A percentile compares a stretch with the other conserved stretches of the same genome.
Conservation (phyloP, 805 yeast genomes). For the Kodamaea sagamina region DNA sequence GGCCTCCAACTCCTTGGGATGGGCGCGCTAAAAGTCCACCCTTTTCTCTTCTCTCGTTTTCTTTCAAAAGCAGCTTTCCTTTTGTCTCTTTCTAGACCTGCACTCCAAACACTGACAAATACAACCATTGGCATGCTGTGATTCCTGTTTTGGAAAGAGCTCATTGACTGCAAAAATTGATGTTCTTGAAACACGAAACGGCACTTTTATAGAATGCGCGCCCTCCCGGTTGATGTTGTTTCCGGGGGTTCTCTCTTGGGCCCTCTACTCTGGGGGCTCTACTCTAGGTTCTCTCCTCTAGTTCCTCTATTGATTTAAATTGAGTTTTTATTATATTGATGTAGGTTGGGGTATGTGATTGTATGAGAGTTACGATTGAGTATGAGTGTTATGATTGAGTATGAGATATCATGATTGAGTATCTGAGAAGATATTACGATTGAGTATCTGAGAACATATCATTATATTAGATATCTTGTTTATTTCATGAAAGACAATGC, state of each 20-base stretch:
- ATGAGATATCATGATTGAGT: no score
- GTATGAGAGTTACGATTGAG: no score
- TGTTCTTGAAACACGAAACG: constrained; percentile 11
- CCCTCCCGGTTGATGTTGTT: not conserved
- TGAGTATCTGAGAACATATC: no score
- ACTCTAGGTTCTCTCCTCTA: no score
- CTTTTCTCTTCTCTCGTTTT: constrained; percentile 3
- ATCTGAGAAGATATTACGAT: no score
- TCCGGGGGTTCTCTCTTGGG: not conserved
- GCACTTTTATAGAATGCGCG: constrained; percentile 11
- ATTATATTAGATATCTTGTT: no score
- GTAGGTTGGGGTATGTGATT: no score
- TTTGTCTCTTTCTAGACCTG: constrained; percentile 5
- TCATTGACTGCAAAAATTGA: constrained; percentile 12
- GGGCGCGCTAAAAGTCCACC: constrained; percentile 35
- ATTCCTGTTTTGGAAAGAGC: constrained; percentile 10
- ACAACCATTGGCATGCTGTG: constrained; percentile 7
- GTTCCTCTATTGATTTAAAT: no score
- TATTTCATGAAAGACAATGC: no score
- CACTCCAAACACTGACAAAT: constrained; percentile 4
- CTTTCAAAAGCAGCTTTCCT: constrained; percentile 6
- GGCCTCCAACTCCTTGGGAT: constrained; percentile 70
- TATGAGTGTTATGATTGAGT: no score
- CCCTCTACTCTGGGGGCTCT: no score
- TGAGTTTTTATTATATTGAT: no score